Evolutionary conservation across 192 early-diverging fungal species (phyloP).

Genomic region (Rhizoclosmatium globosum): DNA sequence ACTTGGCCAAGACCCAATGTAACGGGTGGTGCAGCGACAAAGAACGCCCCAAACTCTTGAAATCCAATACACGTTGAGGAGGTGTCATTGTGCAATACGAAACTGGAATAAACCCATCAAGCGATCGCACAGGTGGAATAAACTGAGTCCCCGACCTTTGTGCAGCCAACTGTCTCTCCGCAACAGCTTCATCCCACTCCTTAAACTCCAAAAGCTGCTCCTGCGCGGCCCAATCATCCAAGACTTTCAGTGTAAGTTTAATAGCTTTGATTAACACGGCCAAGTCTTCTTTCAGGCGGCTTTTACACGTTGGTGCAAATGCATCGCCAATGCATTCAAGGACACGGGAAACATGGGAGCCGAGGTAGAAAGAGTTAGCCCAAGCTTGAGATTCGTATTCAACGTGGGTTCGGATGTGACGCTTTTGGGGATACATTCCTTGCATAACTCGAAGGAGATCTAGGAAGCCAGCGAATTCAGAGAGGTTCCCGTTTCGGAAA

Average conservation of each 20-base stretch:
- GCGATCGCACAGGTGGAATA: constrained; percentile 18
- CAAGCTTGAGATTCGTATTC: constrained; percentile 95
- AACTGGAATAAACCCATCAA: constrained; percentile 28
- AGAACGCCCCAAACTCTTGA: constrained; percentile 30
- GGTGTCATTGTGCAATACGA: constrained; percentile 17
- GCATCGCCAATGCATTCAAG: constrained; percentile 34
- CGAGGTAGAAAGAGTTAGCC: constrained; percentile 86
- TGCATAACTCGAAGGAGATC: constrained; percentile 88
- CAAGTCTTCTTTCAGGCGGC: constrained; percentile 23
- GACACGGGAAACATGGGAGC: constrained; percentile 35
- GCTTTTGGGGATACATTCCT: constrained; percentile 90
- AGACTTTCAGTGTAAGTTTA: constrained; percentile 27
- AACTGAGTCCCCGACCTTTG: constrained; percentile 12
- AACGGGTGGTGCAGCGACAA: constrained; percentile 92
- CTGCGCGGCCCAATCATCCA: constrained; percentile 42
- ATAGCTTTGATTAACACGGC: constrained; percentile 23
- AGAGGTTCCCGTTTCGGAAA: constrained; percentile 30
- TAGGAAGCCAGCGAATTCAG: constrained; percentile 72
- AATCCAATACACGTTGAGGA: constrained; percentile 29
- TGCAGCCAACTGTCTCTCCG: constrained; percentile 4
- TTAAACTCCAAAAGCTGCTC: constrained; percentile 38
- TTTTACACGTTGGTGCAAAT: constrained; percentile 33
- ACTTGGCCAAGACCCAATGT: constrained; percentile 89
- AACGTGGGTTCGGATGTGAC: constrained; percentile 83
- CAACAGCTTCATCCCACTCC: constrained; percentile 29